Evolutionary conservation across 2,329 filamentous ascomycete species (phyloP), one percentile per base, ranked within the genome.

Genomic region (Ilyonectria mors-panacis): DNA sequence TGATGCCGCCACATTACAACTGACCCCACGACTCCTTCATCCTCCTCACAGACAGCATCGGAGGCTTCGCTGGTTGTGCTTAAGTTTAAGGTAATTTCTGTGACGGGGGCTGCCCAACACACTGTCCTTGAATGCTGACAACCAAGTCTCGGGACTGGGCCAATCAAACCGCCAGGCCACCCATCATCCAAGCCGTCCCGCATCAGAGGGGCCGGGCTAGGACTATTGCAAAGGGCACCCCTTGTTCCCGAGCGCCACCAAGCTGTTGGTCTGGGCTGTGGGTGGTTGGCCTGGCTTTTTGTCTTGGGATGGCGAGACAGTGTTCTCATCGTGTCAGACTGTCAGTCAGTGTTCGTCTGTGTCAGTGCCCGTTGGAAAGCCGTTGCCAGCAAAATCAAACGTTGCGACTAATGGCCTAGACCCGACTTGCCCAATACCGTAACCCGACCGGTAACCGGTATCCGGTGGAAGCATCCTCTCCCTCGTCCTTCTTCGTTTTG

Each of bases 201-300:
- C 55, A 35, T 19, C 51, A 44, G 26, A 30, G 54, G 26, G 55
- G 45, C 28, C 55, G 53, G 44, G 60, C 53, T 19, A 39, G 15
- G 15, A 17, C 39, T 17, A 17, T 42, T 42, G 15, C 39, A 42
- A 48, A 57, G 60, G 26, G 42, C 23, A 37, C 23, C 63, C 56
- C 33, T 57, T 48, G 50, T 51, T n/a, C 39, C 39, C 39, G 39
- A n/a, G 39, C 66, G 66, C 68, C 66, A 68, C 68, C 45, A 42
- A 30, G 21, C 17, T 35, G 35, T 48, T 42, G 28, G 28, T 62
- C 53, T 42, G 39, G 47, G 45, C 39, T 48, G 37, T 39, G 15
- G 48, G 57, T 44, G 33, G 19, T 37, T 39, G 54, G 47, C 45
- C 17, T 33, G 45, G 59, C 26, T 10, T 37, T 45, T 17, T 55